These are phyloP conservation scores for Endocalyx cinctus DNA, from an alignment of 2,329 filamentous ascomycete genomes.

Conservation along the genomic window DNA sequence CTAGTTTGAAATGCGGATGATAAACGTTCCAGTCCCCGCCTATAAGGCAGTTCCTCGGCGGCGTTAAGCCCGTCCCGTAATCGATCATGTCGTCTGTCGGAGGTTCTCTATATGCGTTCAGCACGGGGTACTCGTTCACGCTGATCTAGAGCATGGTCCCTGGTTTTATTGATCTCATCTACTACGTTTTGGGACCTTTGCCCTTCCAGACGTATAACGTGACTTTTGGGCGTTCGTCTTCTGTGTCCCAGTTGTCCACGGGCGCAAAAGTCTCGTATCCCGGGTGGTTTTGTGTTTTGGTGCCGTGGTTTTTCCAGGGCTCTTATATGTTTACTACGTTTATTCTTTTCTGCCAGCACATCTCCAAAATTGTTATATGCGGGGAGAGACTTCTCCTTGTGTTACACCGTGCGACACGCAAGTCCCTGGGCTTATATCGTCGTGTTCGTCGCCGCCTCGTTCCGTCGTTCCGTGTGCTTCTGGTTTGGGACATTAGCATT, in stretches of 20 bases:
- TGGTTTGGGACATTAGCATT: too few species aligned
- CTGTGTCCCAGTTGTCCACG: slow-evolving; percentile 1
- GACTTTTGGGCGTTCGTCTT: slow-evolving; percentile 1
- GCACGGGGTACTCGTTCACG: slow-evolving; percentile 2
- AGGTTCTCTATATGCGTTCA: slow-evolving; percentile 3
- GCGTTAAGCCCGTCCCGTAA: slow-evolving; percentile 1
- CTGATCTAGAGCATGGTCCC: slow-evolving; percentile 1
- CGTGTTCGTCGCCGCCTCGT: too few species aligned
- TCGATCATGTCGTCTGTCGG: neutral
- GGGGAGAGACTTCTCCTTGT: too few species aligned
- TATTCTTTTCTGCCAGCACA: slow-evolving; percentile 2
- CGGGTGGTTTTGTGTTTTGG: slow-evolving; percentile 1
- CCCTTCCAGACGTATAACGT: slow-evolving; percentile 1
- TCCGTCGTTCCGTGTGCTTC: too few species aligned
- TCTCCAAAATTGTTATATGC: slow-evolving; percentile 1
- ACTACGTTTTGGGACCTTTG: too few species aligned
- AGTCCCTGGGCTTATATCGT: too few species aligned
- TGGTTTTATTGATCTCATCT: neutral
- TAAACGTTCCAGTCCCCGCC: slow-evolving; percentile 1
- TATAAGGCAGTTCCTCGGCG: neutral
- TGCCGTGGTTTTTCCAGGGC: neutral
- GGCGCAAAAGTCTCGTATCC: neutral
- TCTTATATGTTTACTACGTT: neutral
- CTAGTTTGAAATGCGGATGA: slow-evolving; percentile 1
- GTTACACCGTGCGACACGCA: too few species aligned